Evolutionary conservation across 192 early-diverging fungal species (phyloP).

Genomic region (Linnemannia schmuckeri): DNA sequence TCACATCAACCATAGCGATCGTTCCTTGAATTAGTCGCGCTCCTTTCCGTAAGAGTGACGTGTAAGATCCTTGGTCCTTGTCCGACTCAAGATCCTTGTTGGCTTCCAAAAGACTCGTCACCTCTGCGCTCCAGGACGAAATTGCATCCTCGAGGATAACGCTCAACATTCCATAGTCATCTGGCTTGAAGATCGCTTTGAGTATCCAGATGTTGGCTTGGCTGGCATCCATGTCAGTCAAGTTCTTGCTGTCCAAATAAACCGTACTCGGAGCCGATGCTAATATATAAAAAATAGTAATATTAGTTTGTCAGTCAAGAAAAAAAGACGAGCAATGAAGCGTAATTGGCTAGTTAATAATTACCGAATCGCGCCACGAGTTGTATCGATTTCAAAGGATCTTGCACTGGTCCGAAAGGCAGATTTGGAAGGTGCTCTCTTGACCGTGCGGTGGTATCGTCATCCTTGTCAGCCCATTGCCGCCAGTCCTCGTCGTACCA

Average conservation of each 20-base stretch:
- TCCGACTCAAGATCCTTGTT: constrained; percentile 15
- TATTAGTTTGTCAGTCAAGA: not conserved
- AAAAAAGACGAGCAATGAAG: not conserved
- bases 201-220: constrained; percentile 63
- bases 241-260: constrained; percentile 56
- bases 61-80: constrained; percentile 16
- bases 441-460: not conserved
- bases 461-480: constrained; percentile 19
- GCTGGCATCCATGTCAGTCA: constrained; percentile 67
- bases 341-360: not conserved
- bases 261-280: constrained; percentile 56
- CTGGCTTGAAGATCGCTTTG: constrained; percentile 49
- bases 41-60: constrained; percentile 34
- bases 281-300: not conserved
- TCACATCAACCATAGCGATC: constrained; percentile 48
- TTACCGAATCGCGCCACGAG: constrained; percentile 43
- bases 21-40: constrained; percentile 45
- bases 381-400: constrained; percentile 36
- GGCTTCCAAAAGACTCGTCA: constrained; percentile 28
- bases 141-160: constrained; percentile 58
- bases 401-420: constrained; percentile 35
- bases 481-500: constrained; percentile 69
- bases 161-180: constrained; percentile 55
- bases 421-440: constrained; percentile 9
- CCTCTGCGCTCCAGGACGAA: constrained; percentile 61